Base-by-base conservation (phyloP, 176 grass and related monocot genomes). In the Cymbopogon citratus region DNA sequence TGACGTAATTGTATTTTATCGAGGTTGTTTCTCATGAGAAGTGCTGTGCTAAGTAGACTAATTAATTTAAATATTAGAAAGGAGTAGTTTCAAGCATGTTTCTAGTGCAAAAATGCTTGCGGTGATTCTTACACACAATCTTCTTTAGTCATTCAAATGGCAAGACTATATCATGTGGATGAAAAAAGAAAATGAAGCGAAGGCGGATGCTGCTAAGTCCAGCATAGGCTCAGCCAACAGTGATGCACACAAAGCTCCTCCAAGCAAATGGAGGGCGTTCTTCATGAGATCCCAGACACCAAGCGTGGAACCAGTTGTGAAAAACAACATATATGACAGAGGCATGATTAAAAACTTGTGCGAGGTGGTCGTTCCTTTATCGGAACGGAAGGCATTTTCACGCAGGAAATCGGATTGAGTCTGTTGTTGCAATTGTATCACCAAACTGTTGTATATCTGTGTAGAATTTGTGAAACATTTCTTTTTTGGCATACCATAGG, bases 141-240 rank as follows among this genome's bases (percentile, higher is more conserved):
- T 71, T 46, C 24, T 77, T 72, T 76, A 99, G 96, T 87, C 92
- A 90, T 95, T 99, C 74, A 99, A 99, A 90, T 95, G 96, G 96
- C 89, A 95, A 95, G 96, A 99, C 66, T 99, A 99, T 29, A 75
- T 99, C 73, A 85, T 78, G 79, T 99, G 96, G 96, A 93, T 63
- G 91, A 91, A 82, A 74, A 95, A 93, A 70, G 85, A 91, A 19
- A 95, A 95, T 0, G 85, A 93, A 71, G 87, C 87, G 4, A 91
- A 86, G 83, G 73, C 90, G 1, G 90, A 71, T 46, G 87, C 84
- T 43, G 88, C 76, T 6, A 90, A 85, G 87, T 69, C 80, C 16
- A 87, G 85, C 67, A 71, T 91, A 73, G 79, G 69, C 41, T 19
- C 60, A 40, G 66, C 71, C 65, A 88, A 51, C 4, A 79, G 56